phyloP scores from a whole-genome alignment of 2,329 filamentous ascomycete genomes.

The Phialocephala sp. region DNA sequence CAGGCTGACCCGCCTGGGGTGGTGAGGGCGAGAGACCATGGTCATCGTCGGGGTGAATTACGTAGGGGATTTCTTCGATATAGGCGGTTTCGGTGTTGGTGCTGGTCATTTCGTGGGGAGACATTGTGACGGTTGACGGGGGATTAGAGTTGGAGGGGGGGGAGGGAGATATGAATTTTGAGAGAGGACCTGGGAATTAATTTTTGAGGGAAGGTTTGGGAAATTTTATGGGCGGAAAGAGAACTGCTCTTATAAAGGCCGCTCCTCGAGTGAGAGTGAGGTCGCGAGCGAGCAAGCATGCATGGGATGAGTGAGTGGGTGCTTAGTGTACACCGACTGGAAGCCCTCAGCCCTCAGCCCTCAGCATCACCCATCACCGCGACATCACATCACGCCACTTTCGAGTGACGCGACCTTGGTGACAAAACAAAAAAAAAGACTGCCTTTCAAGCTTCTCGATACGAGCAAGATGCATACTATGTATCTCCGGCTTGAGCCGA shows the following conservation, averaged over 20 bases:
- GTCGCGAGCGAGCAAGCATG: background rate
- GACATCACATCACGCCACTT: constrained; percentile 4
- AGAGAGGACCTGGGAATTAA: background rate
- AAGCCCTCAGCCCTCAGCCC: background rate
- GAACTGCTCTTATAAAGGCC: constrained; percentile 3
- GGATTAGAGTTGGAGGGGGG: too few species aligned
- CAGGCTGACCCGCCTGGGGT: constrained; percentile 22
- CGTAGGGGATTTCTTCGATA: background rate
- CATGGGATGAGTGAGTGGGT: background rate
- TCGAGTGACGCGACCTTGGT: background rate
- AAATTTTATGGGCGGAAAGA: background rate
- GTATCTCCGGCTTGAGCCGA: too few species aligned
- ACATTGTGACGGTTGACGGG: background rate
- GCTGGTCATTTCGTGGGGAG: background rate
- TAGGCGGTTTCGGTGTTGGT: background rate
- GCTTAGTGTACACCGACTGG: background rate
- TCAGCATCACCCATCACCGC: too few species aligned
- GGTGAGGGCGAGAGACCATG: constrained; percentile 12
- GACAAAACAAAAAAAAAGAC: background rate
- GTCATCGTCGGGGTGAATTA: constrained; percentile 8
- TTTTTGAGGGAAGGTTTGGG: background rate
- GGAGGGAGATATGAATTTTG: background rate
- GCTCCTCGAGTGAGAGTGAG: background rate
- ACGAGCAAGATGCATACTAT: background rate
- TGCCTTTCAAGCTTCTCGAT: background rate